These are phyloP conservation scores for Inonotus hispidus DNA, from an alignment of 1,284 basidiomycete genomes.

Conservation along the genomic window DNA sequence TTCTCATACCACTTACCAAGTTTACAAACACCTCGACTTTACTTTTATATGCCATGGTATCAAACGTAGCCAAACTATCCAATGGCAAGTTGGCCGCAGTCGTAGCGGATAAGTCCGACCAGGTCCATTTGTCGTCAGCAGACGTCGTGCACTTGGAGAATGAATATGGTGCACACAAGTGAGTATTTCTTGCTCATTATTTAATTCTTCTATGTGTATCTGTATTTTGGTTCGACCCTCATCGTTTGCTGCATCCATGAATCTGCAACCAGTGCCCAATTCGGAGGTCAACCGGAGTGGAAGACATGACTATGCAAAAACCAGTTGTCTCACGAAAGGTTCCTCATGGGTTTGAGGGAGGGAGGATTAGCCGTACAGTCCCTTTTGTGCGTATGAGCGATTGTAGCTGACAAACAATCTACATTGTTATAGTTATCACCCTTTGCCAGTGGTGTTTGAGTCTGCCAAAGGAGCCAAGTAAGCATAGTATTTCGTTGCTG, in stretches of 20 bases:
- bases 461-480: conserved; percentile 85
- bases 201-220: background rate
- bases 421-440: conserved; percentile 81
- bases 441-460: conserved; percentile 93
- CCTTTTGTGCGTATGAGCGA: conserved; percentile 23
- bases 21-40: background rate
- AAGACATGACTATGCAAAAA: conserved; percentile 6
- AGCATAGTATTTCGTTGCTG: conserved; percentile 27
- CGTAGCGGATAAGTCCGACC: conserved; percentile 2
- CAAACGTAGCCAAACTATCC: background rate
- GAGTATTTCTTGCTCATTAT: conserved; percentile 32
- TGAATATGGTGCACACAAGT: conserved; percentile 86
- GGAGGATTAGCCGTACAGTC: conserved; percentile 10
- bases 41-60: conserved; percentile 1
- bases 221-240: background rate
- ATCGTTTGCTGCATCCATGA: background rate
- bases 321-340: conserved; percentile 8
- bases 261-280: background rate
- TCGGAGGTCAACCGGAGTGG: conserved; percentile 2
- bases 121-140: conserved; percentile 41
- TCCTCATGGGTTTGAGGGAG: background rate
- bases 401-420: conserved; percentile 28
- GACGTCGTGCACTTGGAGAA: conserved; percentile 81
- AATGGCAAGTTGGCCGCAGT: conserved; percentile 7
- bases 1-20: background rate